These are phyloP conservation scores for Prunella vulgaris DNA, from an alignment of 257 asterid genomes.

Conservation along the genomic window DNA sequence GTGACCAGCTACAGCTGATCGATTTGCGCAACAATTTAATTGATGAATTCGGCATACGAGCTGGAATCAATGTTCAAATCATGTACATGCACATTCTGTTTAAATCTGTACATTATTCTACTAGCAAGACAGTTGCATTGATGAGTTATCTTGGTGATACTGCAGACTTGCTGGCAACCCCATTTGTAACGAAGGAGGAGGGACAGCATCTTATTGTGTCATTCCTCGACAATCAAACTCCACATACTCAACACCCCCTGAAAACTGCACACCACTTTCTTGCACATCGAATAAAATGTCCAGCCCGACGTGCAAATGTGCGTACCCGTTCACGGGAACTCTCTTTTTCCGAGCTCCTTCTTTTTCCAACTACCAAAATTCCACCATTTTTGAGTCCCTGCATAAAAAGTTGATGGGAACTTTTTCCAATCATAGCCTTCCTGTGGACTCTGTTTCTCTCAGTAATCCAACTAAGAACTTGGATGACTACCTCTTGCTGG, in stretches of 20 bases:
- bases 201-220: constrained; percentile 38
- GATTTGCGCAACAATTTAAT: constrained; percentile 44
- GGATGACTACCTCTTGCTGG: constrained; percentile 49
- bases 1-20: constrained; percentile 42
- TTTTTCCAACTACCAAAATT: constrained; percentile 58
- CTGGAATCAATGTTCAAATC: constrained; percentile 29
- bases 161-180: constrained; percentile 63
- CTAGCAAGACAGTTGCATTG: too few species aligned
- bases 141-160: neutral
- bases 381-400: constrained; percentile 30
- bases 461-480: constrained; percentile 54
- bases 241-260: constrained; percentile 44
- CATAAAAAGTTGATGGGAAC: constrained; percentile 37
- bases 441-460: constrained; percentile 70
- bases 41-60: constrained; percentile 33
- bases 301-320: constrained; percentile 73
- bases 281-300: constrained; percentile 45
- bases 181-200: constrained; percentile 40
- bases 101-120: neutral
- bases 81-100: constrained; percentile 27
- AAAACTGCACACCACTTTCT: constrained; percentile 45
- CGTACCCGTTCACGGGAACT: constrained; percentile 67
- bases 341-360: constrained; percentile 72
- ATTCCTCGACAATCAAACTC: constrained; percentile 25
- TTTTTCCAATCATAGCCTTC: constrained; percentile 32